Evolutionary conservation across 345 rosid genomes (phyloP), one percentile per base, ranked within the genome.

Genomic region (Hirschfeldia incana): DNA sequence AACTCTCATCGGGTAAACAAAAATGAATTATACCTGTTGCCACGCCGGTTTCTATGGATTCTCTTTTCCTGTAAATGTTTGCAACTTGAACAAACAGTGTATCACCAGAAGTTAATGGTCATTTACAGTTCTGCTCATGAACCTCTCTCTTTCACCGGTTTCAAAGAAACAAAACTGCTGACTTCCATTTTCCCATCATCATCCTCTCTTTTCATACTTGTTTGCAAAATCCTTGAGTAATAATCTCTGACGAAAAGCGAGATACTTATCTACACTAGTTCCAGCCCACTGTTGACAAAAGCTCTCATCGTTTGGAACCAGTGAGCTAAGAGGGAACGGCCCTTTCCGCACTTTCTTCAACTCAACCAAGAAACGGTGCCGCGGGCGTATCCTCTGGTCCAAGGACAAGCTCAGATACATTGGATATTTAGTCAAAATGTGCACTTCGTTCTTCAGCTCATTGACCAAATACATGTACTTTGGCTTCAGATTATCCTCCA

Each of bases 311-410:
- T 89, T 89, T 65, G 94, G 96, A 73, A 93, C 90, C 30, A 95
- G 83, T 33, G 88, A 95, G 78, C 96, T 82, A 30, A 95, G 87
- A 73, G 99, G 99, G 82, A 95, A 95, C 15, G 99, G 98, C 51
- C 98, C 98, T 79, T 91, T 88, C 15, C 94, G 91, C 67, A 92
- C 98, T 84, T 92, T 94, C 85, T 94, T 91, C 69, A 94, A 84
- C 80, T 92, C 68, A 81, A 94, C 93, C 86, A 92, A 85, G 91
- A 91, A 94, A 59, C 83, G 90, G 49, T 94, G 98, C 11, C 97
- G 97, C 4, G 99, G 99, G 9, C 96, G 91, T 83, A 95, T 95
- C 87, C 99, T 90, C 83, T 93, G 96, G 65, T 91, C 94, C 81
- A 95, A 67, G 32, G 99, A 95, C 84, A 95, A 84, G 89, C 98